Base-by-base conservation (phyloP, 257 asterid genomes). In the Nyctanthes arbortristis region DNA sequence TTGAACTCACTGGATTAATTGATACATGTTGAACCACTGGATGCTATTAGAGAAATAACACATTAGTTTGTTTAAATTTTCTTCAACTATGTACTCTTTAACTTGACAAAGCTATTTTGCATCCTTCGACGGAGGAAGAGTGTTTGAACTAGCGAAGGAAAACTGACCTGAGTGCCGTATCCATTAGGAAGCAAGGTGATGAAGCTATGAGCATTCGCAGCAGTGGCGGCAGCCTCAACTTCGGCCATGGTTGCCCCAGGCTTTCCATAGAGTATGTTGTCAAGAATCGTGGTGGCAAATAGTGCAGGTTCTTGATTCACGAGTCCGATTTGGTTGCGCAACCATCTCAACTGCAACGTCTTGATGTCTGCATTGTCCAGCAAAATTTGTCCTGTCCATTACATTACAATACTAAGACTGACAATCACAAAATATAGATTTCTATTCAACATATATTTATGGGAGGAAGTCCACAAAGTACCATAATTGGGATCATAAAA, bases 231-330 rank as follows among this genome's bases (percentile, higher is more conserved):
- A 34, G 94, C 95, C 78, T 94, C 98, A 24, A 94, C 95, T 79
- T 88, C 96, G 0, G 79, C 90, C 94, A 86, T 89, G 79, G 92
- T 88, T 32, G 99, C 99, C 47, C 88, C 96, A 8, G 97, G 89
- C 82, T 91, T 94, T 65, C 99, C 99, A 8, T 94, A 92, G 3
- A 94, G 76, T 73, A 94, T 94, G 75, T 94, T 94, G 64, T 94
- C 99, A 29, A 89, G 95, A 64, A 94, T 91, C 8, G 98, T 88
- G 78, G 99, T 94, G 40, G 99, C 99, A 72, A 94, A 94, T 49
- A 94, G 93, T 0, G 99, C 97, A 0, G 99, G 99, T 78, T 94
- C 99, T 89, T 94, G 99, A 75, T 94, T 94, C 79, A 94, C 99
- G 73, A 94, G 81, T 58, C 99, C 99, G 3, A 94, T 91, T 71